Evolutionary conservation across 495 filamentous ascomycete species (phyloP), one percentile per base, ranked within the genome.

Genomic region (Rostrohypoxylon terebratum): DNA sequence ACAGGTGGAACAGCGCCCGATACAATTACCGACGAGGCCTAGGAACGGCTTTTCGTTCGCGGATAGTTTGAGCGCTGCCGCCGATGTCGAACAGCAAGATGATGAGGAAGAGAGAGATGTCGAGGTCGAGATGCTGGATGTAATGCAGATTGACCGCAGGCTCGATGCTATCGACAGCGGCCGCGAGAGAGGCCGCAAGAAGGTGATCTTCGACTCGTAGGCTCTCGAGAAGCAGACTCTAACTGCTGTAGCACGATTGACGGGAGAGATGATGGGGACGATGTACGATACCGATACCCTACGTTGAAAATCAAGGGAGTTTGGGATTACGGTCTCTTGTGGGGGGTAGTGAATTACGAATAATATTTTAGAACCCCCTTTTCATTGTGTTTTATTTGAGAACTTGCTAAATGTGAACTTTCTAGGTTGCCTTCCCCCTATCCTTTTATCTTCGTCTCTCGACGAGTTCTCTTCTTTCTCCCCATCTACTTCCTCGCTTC

Each of bases 81-180:
- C 82, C 0, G 81, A 84, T 25, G 74, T 75, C 23, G 80, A 84
- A 40, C 82, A 84, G 36, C 82, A 84, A 48, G 73, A 80, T 16
- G 79, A 82, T 40, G 83, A 82, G 21, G 77, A 79, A 34, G 80
- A 79, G 9, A 77, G 85, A 8, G 82, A 88, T 55, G 83, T 85
- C 31, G 86, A 86, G 68, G 77, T 80, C 45, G 83, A 85, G 69
- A 79, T 86, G 78, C 79, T 87, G 74, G 84, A 86, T 68, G 85
- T 88, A 23, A 84, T 86, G 77, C 84, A 84, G 51, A 87, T 88
- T 73, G 86, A 88, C 54, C 80, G 83, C 44, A 86, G 83, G 67
- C 66, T 87, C 65, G 83, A 85, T 54, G 76, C 78, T 48, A 73
- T 87, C 78, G 84, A 86, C 63, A 73, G 68, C 33, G 78, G 81